phyloP scores from a whole-genome alignment of 148 eudicot species.

The Nyssa sinensis region DNA sequence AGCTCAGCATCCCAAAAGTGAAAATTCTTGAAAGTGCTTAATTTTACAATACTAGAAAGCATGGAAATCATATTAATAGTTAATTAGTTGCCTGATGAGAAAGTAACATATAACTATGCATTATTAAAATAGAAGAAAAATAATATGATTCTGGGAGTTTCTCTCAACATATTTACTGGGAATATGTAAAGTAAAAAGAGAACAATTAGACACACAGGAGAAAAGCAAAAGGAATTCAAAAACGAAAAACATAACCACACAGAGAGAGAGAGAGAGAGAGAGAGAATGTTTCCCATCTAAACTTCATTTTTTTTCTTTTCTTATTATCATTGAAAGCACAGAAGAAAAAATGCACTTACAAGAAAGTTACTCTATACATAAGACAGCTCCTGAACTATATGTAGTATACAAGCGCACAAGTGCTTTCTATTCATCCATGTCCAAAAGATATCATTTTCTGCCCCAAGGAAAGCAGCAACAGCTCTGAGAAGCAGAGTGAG shows the following conservation, averaged over 20 bases:
- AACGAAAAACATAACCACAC: no score
- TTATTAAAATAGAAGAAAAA: background rate
- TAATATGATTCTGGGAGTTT: background rate
- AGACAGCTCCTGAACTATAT: constrained; percentile 9
- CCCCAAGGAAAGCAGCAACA: constrained; percentile 65
- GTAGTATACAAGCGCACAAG: background rate
- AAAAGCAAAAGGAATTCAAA: background rate
- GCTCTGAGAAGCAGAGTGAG: constrained; percentile 30
- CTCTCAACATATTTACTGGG: background rate
- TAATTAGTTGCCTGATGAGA: background rate
- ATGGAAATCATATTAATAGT: no score
- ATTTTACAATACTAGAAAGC: no score
- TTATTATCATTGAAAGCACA: background rate
- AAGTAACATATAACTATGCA: background rate
- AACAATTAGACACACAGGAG: background rate
- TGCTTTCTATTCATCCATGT: background rate
- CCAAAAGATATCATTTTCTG: constrained; percentile 32
- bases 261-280: background rate
- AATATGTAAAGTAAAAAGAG: background rate
- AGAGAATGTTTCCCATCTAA: background rate
- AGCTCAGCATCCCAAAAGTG: no score
- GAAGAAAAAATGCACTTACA: constrained; percentile 14
- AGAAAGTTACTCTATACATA: constrained; percentile 6
- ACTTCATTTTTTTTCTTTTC: background rate
- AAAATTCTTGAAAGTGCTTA: no score